phyloP scores from a whole-genome alignment of 2,329 filamentous ascomycete species.

The Exophiala viscosa region DNA sequence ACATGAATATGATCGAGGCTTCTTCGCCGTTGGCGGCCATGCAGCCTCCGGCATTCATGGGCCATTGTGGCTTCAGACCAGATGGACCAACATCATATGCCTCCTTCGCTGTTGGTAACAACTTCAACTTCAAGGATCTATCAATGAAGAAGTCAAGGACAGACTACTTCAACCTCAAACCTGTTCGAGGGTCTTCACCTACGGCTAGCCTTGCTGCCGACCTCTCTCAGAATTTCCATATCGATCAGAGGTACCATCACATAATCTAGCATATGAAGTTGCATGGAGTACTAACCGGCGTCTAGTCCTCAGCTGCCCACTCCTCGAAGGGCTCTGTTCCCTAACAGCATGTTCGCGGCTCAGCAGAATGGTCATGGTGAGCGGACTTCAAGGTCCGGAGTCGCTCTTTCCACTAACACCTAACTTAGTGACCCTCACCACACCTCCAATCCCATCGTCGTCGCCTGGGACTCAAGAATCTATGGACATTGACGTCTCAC shows the following conservation, averaged over 20 bases:
- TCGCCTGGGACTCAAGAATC: conserved; percentile 59
- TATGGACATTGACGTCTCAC: conserved; percentile 91
- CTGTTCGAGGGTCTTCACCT: conserved; percentile 79
- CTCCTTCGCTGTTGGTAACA: conserved; percentile 53
- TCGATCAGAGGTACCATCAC: conserved; percentile 76
- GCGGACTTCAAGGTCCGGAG: conserved; percentile 28
- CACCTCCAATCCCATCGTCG: conserved; percentile 78
- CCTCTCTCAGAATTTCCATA: conserved; percentile 92
- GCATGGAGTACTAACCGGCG: conserved; percentile 29
- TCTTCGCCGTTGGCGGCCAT: conserved; percentile 93
- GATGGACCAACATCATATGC: conserved; percentile 54
- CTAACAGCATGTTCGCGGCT: conserved; percentile 62
- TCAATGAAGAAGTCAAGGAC: conserved; percentile 64
- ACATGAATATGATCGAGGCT: conserved; percentile 66
- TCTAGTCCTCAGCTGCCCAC: conserved; percentile 76
- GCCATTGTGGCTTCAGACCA: conserved; percentile 55
- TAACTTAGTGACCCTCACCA: conserved; percentile 66
- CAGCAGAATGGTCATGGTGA: conserved; percentile 57
- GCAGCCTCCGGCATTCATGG: conserved; percentile 64
- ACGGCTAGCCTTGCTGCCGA: conserved; percentile 88
- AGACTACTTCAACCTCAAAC: conserved; percentile 81
- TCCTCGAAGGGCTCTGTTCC: conserved; percentile 80
- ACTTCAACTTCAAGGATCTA: conserved; percentile 72
- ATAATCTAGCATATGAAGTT: conserved; percentile 22
- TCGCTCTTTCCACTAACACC: conserved; percentile 16